These are phyloP conservation scores for Macroventuria anomochaeta DNA, from an alignment of 2,329 filamentous ascomycete species.

Conservation along the genomic window DNA sequence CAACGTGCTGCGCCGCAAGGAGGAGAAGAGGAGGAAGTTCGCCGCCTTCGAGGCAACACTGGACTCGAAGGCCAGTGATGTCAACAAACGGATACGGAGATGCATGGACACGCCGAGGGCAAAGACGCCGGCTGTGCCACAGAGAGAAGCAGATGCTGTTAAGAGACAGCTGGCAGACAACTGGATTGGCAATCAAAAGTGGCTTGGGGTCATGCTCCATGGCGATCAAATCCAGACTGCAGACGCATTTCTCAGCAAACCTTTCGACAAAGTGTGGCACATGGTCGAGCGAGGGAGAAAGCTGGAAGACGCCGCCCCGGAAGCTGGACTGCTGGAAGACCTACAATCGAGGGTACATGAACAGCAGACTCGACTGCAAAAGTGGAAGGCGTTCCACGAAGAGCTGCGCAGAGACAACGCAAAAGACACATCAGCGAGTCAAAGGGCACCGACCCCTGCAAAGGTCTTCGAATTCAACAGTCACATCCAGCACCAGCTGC, in stretches of 20 bases:
- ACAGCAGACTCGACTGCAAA: slow-evolving; percentile 72
- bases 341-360: slow-evolving; percentile 71
- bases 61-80: slow-evolving; percentile 65
- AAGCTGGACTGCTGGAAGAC: slow-evolving; percentile 68
- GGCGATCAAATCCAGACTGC: slow-evolving; percentile 65
- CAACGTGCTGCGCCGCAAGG: slow-evolving; percentile 65
- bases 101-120: slow-evolving; percentile 36
- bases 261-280: slow-evolving; percentile 75
- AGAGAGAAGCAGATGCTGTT: slow-evolving; percentile 49
- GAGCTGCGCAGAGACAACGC: slow-evolving; percentile 33
- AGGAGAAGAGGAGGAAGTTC: slow-evolving; percentile 65
- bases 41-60: slow-evolving; percentile 69
- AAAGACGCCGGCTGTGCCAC: slow-evolving; percentile 38
- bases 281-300: slow-evolving; percentile 67
- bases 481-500: slow-evolving; percentile 42
- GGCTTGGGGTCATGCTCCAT: slow-evolving; percentile 73
- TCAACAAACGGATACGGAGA: slow-evolving; percentile 61
- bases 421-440: neutral
- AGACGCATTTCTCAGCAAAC: slow-evolving; percentile 68
- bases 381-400: slow-evolving; percentile 74
- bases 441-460: slow-evolving; percentile 6
- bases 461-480: slow-evolving; percentile 41
- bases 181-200: slow-evolving; percentile 79
- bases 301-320: slow-evolving; percentile 61
- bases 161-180: slow-evolving; percentile 70